Conservation (phyloP, 768 basidiomycete genomes). For the Phylloporus sp. region DNA sequence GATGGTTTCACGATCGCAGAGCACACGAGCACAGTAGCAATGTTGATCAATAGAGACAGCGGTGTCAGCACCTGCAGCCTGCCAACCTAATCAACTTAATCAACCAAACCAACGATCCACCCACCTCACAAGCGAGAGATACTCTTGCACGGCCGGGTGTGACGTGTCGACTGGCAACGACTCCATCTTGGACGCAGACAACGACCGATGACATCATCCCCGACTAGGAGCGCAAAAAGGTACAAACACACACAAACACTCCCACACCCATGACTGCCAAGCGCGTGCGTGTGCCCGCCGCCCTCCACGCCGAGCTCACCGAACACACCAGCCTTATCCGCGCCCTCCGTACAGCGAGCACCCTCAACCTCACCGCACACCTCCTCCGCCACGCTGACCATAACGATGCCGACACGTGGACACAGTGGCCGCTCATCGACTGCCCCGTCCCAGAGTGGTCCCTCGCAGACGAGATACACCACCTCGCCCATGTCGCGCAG, state of each 20-base stretch:
- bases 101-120: not conserved
- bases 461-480: constrained; percentile 62
- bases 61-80: constrained; percentile 87
- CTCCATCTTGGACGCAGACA: constrained; percentile 39
- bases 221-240: not conserved
- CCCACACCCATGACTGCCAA: not conserved
- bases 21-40: constrained; percentile 70
- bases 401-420: constrained; percentile 55
- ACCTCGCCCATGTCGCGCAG: constrained; percentile 44
- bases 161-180: constrained; percentile 53
- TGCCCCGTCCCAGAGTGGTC: constrained; percentile 66
- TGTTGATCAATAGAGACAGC: constrained; percentile 75
- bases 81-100: not conserved
- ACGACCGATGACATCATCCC: constrained; percentile 21
- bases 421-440: constrained; percentile 75
- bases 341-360: constrained; percentile 50
- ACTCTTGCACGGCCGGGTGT: constrained; percentile 61
- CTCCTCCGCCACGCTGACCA: constrained; percentile 32
- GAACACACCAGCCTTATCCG: constrained; percentile 66
- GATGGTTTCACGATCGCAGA: constrained; percentile 62
- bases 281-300: constrained; percentile 45
- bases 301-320: constrained; percentile 58
- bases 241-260: constrained; percentile 12
- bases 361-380: constrained; percentile 55
- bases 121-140: constrained; percentile 59